Conservation (phyloP, 2,329 filamentous ascomycete species). For the Aspergillus sp. region DNA sequence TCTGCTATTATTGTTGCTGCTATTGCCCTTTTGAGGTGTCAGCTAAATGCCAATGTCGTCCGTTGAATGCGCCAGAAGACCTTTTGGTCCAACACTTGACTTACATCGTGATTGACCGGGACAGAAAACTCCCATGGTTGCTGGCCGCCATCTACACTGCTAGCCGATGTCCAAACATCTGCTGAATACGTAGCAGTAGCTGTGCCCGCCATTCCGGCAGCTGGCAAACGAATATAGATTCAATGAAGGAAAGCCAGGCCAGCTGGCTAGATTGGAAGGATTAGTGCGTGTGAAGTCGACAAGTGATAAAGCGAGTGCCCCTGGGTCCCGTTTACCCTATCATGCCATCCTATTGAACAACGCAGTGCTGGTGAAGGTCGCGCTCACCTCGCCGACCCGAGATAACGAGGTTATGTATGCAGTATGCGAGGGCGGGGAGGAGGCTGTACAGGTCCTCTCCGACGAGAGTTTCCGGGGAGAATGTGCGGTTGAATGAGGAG, state of each 20-base stretch:
- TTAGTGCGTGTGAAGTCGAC: conserved; percentile 6
- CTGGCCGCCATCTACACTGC: conserved; percentile 36
- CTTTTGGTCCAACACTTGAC: conserved; percentile 21
- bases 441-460: conserved; percentile 7
- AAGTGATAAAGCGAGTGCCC: conserved; percentile 22
- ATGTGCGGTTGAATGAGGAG: conserved; percentile 24
- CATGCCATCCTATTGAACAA: conserved; percentile 36
- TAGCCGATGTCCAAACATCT: conserved; percentile 45
- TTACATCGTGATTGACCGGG: conserved; percentile 41
- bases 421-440: conserved; percentile 20
- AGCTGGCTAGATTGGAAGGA: conserved; percentile 33
- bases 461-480: conserved; percentile 11
- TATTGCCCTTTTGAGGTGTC: neutral
- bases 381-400: conserved; percentile 14
- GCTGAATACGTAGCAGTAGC: conserved; percentile 44
- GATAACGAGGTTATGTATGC: conserved; percentile 12
- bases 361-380: conserved; percentile 18
- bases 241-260: conserved; percentile 36
- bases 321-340: conserved; percentile 25
- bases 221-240: conserved; percentile 15
- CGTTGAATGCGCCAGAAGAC: neutral
- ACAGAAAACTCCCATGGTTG: conserved; percentile 46
- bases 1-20: conserved; percentile 17
- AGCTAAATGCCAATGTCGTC: neutral
- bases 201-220: conserved; percentile 46